Evolutionary conservation across 2,329 filamentous ascomycete genomes (phyloP).

Genomic region (Hymenoscyphus salicellus): DNA sequence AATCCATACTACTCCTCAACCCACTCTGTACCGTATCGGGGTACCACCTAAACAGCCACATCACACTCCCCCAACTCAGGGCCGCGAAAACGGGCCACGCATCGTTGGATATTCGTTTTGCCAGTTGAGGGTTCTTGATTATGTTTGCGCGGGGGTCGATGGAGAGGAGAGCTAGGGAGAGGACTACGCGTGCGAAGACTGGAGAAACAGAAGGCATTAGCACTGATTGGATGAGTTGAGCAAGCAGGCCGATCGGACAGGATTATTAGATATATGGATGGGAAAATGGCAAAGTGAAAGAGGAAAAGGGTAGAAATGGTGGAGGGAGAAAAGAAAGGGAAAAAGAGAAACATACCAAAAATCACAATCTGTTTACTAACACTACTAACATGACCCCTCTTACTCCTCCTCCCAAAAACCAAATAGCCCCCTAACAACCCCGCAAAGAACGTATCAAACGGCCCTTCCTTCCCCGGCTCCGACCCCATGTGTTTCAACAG

Average conservation of each 20-base stretch:
- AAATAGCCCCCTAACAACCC: constrained; percentile 87
- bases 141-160: constrained; percentile 62
- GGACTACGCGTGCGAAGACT: constrained; percentile 85
- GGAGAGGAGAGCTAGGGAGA: constrained; percentile 79
- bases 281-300: too few species aligned
- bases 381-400: constrained; percentile 68
- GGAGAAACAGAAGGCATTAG: background rate
- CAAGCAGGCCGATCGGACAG: too few species aligned
- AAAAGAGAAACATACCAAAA: constrained; percentile 49
- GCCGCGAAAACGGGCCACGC: constrained; percentile 93
- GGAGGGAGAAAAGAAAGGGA: background rate
- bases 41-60: constrained; percentile 92
- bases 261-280: too few species aligned
- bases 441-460: constrained; percentile 80
- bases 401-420: constrained; percentile 72
- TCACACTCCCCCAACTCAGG: constrained; percentile 86
- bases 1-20: constrained; percentile 91
- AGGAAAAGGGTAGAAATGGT: too few species aligned
- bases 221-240: background rate
- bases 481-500: constrained; percentile 62
- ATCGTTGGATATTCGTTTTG: constrained; percentile 57
- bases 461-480: constrained; percentile 62
- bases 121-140: constrained; percentile 45
- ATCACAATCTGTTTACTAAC: constrained; percentile 97
- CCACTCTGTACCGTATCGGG: constrained; percentile 89